Evolutionary conservation across 331 rosid species (phyloP), one percentile per base, ranked within the genome.

Genomic region (Acacia concinna): DNA sequence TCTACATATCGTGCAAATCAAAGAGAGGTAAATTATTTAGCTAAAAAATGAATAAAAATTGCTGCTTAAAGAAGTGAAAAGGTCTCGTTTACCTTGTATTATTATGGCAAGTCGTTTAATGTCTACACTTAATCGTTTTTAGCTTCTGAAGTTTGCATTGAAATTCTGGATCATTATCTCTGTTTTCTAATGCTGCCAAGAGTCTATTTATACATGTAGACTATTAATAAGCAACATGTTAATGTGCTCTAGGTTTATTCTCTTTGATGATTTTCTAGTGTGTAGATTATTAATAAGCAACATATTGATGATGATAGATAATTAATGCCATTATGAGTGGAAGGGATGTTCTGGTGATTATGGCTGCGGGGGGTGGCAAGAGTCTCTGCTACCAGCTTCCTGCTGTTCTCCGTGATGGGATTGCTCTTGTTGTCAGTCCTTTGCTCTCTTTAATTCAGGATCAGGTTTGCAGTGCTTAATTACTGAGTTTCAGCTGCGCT

Each of bases 291-390:
- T 80, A 68, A 85, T 51, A 46, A 35, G 69, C 40, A 76, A 76
- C 49, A 68, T 74, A 47, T 67, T 21, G 32, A 71, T 66, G 64
- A 52, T 78, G 46, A 41, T 90, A 94, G 98, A 94, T 94, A 77
- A 87, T 94, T 76, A 94, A 94, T 87, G 95, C 98, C 71, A 79
- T 92, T 82, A 79, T 94, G 98, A 91, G 93, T 78, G 85, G 97
- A 84, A 90, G 91, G 86, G 92, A 94, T 83, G 97, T 94, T 70
- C 74, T 92, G 78, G 98, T 94, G 78, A 89, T 94, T 82, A 94
- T 94, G 98, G 98, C 98, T 71, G 97, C 98, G 2, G 98, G 98
- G 80, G 97, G 98, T 86, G 98, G 98, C 86, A 94, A 94, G 87
- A 94, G 98, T 82, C 95, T 94, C 51, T 94, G 98, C 83, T 94